Percentiles rank a stretch among this genome's conserved stretches.
Conservation (phyloP, 108 stramenopile species). For the Nannochloropsis granulata region DNA sequence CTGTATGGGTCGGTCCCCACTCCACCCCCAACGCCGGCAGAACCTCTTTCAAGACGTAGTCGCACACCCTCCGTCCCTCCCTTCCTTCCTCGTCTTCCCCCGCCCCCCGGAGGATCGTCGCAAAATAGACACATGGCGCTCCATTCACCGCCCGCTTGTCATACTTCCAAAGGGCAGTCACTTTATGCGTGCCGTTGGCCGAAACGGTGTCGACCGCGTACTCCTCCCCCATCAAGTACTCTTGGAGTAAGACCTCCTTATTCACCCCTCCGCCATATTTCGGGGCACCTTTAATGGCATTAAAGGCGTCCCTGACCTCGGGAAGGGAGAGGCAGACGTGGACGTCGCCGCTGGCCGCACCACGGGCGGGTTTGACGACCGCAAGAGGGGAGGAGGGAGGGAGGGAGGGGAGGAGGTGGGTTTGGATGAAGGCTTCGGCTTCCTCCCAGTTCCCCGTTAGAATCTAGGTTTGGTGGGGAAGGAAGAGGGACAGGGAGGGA, state of each 20-base stretch:
- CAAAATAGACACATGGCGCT: conserved; percentile 58
- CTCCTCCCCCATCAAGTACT: conserved; percentile 69
- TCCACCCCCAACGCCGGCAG: not conserved
- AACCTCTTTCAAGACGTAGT: not conserved
- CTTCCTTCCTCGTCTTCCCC: not conserved
- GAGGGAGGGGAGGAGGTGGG: not conserved
- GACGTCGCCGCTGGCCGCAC: not conserved
- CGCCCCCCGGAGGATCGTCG: conserved; percentile 3
- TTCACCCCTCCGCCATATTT: conserved; percentile 14
- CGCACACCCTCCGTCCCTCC: not conserved
- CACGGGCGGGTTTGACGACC: not conserved
- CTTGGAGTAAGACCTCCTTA: conserved; percentile 60
- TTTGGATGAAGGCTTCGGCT: not conserved
- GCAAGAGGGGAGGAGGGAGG: not conserved
- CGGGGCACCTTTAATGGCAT: not conserved
- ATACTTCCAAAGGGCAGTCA: conserved; percentile 84
- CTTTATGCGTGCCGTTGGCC: conserved; percentile 65
- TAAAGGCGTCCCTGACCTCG: not conserved
- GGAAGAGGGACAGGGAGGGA: not conserved
- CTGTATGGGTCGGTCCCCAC: not conserved
- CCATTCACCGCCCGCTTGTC: conserved; percentile 69
- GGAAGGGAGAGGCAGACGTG: not conserved
- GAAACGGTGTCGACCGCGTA: conserved; percentile 78
- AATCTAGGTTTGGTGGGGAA: not conserved
- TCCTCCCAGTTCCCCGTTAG: not conserved